A percentile compares a stretch with the other conserved stretches of the same genome.
Evolutionary conservation across 768 basidiomycete species (phyloP).

Genomic region (Kwoniella sp.): DNA sequence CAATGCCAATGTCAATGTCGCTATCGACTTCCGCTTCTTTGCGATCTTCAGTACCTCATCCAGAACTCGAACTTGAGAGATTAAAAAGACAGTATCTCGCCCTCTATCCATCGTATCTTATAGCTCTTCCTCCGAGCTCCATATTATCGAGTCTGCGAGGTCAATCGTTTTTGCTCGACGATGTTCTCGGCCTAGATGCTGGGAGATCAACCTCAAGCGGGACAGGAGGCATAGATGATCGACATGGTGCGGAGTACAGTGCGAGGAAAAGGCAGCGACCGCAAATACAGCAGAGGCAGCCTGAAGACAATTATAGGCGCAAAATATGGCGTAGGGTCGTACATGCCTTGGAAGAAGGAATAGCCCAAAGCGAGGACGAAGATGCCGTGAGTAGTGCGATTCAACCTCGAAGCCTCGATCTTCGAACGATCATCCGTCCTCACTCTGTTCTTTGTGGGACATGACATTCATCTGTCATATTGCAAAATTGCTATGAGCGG

Average conservation of each 20-base stretch:
- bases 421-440: no score
- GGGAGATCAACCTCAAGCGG: no score
- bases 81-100: constrained; percentile 41
- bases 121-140: constrained; percentile 6
- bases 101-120: constrained; percentile 38
- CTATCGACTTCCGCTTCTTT: not conserved
- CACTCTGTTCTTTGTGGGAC: no score
- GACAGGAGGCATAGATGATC: no score
- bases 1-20: no score
- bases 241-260: no score
- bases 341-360: constrained; percentile 28
- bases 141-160: not conserved
- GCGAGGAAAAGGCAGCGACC: no score
- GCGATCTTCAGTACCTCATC: no score
- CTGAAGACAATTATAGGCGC: constrained; percentile 17
- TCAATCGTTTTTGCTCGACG: constrained; percentile 4
- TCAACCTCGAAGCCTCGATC: no score
- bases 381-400: constrained; percentile 13
- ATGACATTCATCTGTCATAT: no score
- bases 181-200: constrained; percentile 20
- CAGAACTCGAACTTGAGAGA: constrained; percentile 4
- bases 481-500: no score
- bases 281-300: not conserved
- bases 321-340: constrained; percentile 38
- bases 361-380: constrained; percentile 16